Percentiles rank a stretch among this genome's conserved stretches.
Evolutionary conservation across 2,329 filamentous ascomycete species (phyloP).

Genomic region (Meredithiella fracta): DNA sequence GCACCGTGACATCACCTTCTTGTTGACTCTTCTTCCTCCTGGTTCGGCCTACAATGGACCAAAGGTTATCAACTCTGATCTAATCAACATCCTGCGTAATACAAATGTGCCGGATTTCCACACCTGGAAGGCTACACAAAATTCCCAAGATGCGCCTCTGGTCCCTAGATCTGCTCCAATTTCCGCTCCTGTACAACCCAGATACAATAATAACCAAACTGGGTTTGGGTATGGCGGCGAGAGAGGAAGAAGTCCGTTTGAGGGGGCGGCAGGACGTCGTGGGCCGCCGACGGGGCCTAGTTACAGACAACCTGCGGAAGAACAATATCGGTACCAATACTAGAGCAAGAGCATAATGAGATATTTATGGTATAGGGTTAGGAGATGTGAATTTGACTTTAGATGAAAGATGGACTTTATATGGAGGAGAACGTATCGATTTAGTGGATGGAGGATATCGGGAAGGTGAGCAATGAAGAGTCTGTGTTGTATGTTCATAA

Average conservation of each 20-base stretch:
- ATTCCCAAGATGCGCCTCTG: conserved; percentile 16
- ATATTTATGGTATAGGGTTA: too few species aligned
- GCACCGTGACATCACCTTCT: conserved; percentile 49
- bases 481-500: too few species aligned
- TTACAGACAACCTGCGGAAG: conserved; percentile 10
- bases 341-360: not conserved
- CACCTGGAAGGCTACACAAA: conserved; percentile 31
- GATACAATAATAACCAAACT: conserved; percentile 29
- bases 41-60: conserved; percentile 22
- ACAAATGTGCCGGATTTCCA: conserved; percentile 47
- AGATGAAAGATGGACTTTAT: too few species aligned
- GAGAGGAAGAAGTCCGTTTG: conserved; percentile 9
- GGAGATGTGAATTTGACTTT: too few species aligned
- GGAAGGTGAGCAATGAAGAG: too few species aligned
- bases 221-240: conserved; percentile 29
- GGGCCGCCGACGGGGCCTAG: not conserved
- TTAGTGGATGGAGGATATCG: too few species aligned
- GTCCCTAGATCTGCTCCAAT: conserved; percentile 16
- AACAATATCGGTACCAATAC: conserved; percentile 11
- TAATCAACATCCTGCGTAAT: conserved; percentile 55
- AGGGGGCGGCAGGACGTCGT: conserved; percentile 6
- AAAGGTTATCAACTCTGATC: conserved; percentile 38
- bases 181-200: conserved; percentile 28
- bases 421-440: too few species aligned
- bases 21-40: conserved; percentile 58